Conservation (phyloP, 1,139 yeast species). For the Geotrichum klebahnii region DNA sequence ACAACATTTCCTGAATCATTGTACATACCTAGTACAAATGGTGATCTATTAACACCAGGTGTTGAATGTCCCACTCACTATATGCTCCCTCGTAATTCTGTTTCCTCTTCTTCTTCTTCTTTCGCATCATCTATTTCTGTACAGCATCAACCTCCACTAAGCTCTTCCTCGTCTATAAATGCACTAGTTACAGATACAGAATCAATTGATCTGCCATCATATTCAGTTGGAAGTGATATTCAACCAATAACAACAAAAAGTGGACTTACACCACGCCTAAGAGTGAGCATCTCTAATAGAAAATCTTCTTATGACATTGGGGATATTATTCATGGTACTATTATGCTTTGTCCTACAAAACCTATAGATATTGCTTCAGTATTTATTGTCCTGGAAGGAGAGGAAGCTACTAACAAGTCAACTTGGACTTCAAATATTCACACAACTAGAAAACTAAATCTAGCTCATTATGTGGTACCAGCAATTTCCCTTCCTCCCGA, state of each 20-base stretch:
- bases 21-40: no score
- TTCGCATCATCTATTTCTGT: neutral
- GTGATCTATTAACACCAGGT: no score
- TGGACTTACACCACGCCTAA: neutral
- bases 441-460: neutral
- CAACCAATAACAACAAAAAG: neutral
- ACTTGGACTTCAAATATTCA: neutral
- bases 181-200: neutral
- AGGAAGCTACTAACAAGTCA: neutral
- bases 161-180: neutral
- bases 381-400: constrained; percentile 5
- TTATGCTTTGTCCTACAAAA: constrained; percentile 1
- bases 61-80: no score
- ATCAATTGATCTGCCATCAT: neutral
- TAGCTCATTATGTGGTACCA: constrained; percentile 3
- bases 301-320: constrained; percentile 3
- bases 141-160: neutral
- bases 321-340: constrained; percentile 4
- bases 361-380: neutral
- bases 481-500: neutral
- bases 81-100: neutral
- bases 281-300: neutral
- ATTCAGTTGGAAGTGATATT: constrained; percentile 7
- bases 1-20: no score
- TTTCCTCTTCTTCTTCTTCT: neutral